A percentile compares a stretch with the other conserved stretches of the same genome.
Evolutionary conservation across 176 grass and related monocot genomes (phyloP).

Genomic region (Alopecurus myosuroides): DNA sequence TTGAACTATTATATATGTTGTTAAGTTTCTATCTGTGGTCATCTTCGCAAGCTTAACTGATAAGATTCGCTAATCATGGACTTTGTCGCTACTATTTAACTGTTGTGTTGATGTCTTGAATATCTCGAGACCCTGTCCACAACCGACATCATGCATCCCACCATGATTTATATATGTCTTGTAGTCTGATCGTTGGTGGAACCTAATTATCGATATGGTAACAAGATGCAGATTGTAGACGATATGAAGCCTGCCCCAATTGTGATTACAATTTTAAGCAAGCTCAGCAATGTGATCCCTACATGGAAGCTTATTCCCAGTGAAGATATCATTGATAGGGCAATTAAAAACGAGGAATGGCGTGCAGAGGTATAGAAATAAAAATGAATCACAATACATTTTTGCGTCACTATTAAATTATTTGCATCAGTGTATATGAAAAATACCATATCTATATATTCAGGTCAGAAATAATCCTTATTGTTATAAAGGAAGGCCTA

Average conservation of each 20-base stretch:
- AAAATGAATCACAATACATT: neutral
- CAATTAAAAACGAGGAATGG: constrained; percentile 41
- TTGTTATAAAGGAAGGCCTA: constrained; percentile 70
- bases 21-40: neutral
- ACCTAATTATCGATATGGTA: neutral
- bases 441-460: neutral
- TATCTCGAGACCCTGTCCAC: neutral
- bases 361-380: constrained; percentile 46
- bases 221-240: constrained; percentile 49
- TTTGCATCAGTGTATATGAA: neutral
- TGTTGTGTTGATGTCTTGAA: neutral
- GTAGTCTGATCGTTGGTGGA: neutral
- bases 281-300: constrained; percentile 44
- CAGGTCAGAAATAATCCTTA: constrained; percentile 61
- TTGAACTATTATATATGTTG: neutral
- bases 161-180: neutral
- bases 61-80: neutral
- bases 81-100: neutral
- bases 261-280: constrained; percentile 39
- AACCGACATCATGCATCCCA: neutral
- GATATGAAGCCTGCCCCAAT: constrained; percentile 59
- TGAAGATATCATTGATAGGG: constrained; percentile 49
- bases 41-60: constrained; percentile 43
- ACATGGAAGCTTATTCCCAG: constrained; percentile 65
- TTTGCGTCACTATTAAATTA: neutral